phyloP scores from a whole-genome alignment of 495 filamentous ascomycete genomes.

The Letharia columbiana region DNA sequence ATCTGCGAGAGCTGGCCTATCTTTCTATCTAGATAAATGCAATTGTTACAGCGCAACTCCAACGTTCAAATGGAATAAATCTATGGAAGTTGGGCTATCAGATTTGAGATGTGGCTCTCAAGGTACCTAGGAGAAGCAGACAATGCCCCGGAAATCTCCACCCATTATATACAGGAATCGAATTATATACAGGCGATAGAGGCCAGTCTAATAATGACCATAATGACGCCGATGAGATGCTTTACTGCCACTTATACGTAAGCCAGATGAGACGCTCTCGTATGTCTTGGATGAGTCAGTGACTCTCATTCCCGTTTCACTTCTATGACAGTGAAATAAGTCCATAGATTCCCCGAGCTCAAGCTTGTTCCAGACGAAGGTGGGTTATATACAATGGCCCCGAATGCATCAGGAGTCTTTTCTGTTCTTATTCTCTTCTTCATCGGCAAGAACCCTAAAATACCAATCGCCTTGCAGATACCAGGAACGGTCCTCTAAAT shows the following conservation, averaged over 20 bases:
- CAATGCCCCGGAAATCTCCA: not conserved
- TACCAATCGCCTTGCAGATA: not conserved
- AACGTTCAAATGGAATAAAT: not conserved
- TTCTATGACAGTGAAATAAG: not conserved
- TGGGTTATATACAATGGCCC: no score
- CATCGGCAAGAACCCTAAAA: not conserved
- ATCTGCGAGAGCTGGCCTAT: no score
- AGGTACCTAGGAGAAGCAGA: not conserved
- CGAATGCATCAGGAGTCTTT: not conserved
- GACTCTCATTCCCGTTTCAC: not conserved
- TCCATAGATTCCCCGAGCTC: not conserved
- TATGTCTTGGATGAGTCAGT: not conserved
- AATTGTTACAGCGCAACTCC: no score
- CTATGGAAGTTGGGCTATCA: not conserved
- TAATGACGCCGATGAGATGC: not conserved
- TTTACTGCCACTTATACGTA: not conserved
- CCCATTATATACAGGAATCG: not conserved
- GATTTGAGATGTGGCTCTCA: not conserved
- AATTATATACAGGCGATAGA: constrained; percentile 8
- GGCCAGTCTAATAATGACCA: not conserved
- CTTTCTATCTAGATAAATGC: no score
- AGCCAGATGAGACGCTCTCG: not conserved
- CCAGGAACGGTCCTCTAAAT: not conserved
- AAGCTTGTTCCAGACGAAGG: not conserved
- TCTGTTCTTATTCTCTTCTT: not conserved